A percentile compares a stretch with the other conserved stretches of the same genome.
phyloP scores from a whole-genome alignment of 495 filamentous ascomycete species.

The Aspergillus ellipticus region DNA sequence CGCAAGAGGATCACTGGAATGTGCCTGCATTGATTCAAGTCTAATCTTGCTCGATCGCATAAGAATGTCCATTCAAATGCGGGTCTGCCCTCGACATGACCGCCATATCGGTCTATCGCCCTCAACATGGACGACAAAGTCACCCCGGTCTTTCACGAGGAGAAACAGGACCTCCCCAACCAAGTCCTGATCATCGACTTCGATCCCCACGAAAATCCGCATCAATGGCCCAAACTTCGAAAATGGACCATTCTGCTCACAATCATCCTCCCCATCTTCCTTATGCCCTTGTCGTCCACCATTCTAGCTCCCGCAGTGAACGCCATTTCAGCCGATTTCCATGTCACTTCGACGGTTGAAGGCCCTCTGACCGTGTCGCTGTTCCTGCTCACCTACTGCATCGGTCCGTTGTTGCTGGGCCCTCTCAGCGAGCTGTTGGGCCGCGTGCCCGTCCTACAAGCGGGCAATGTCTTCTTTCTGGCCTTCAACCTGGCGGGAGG shows the following conservation, averaged over 20 bases:
- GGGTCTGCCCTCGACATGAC: background rate
- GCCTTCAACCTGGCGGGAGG: background rate
- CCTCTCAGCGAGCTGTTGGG: background rate
- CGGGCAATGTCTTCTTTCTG: background rate
- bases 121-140: background rate
- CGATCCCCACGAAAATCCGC: background rate
- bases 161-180: background rate
- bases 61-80: background rate
- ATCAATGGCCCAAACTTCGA: background rate
- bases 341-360: background rate
- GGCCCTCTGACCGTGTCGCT: background rate
- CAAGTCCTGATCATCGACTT: background rate
- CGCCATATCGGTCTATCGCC: background rate
- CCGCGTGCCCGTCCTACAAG: background rate
- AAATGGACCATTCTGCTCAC: background rate
- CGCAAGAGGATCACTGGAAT: background rate
- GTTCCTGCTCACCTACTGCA: background rate
- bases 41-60: background rate
- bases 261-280: background rate
- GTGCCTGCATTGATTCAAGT: background rate
- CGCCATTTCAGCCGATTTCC: background rate
- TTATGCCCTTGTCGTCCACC: background rate
- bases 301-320: background rate
- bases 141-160: background rate
- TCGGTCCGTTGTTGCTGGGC: background rate